These are phyloP conservation scores for Penicillium nucicola DNA, from an alignment of 495 filamentous ascomycete genomes.

Conservation along the genomic window DNA sequence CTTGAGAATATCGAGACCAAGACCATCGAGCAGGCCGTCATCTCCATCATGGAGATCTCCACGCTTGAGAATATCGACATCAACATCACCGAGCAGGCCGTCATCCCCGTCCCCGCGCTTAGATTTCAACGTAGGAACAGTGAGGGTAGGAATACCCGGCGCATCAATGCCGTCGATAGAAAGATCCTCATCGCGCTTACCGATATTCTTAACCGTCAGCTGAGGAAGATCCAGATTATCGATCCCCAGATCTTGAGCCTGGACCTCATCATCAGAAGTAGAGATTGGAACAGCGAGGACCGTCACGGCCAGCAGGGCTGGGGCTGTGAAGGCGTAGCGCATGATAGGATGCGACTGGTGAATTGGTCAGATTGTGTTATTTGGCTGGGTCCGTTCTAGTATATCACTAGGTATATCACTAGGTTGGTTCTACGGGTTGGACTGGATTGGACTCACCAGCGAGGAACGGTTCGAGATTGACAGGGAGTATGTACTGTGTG, in stretches of 20 bases:
- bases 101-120: neutral
- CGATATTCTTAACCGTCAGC: neutral
- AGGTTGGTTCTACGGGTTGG: too few relatives aligned
- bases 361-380: neutral
- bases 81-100: too few relatives aligned
- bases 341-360: neutral
- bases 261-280: neutral
- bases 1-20: too few relatives aligned
- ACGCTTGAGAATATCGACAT: too few relatives aligned
- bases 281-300: neutral
- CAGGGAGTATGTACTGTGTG: neutral
- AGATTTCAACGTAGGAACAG: neutral
- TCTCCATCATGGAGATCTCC: too few relatives aligned
- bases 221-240: neutral
- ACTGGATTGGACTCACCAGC: too few relatives aligned
- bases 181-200: neutral
- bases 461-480: too few relatives aligned
- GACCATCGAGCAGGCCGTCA: too few relatives aligned
- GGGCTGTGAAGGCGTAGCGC: neutral
- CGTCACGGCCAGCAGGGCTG: neutral
- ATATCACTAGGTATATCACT: too few relatives aligned
- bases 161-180: neutral
- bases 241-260: neutral
- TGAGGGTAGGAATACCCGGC: neutral
- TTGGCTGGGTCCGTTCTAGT: too few relatives aligned